Base-by-base conservation (phyloP, 129 eudicot species). In the Pulicaria dysenterica region DNA sequence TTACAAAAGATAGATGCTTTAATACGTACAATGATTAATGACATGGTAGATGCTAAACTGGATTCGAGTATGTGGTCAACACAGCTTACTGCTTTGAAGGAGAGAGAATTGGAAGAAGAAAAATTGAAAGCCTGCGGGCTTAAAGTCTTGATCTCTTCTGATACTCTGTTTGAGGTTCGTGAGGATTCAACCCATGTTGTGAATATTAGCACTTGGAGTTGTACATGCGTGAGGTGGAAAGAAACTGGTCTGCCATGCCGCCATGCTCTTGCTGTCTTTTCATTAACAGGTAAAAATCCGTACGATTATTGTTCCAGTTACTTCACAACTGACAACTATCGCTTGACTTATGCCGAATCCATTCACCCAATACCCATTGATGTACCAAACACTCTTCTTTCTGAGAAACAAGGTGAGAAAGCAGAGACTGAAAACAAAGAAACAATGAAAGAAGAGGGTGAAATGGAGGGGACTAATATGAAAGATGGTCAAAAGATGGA, bases 251-350 rank as follows among this genome's bases (percentile, higher is more conserved):
- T 87, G 9, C 97, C 97, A 13, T 91, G 97, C 62, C 76, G 87
- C 53, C 97, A 91, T 67, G 97, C 97, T 6, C 57, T 85, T 67
- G 96, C 96, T 5, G 92, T 88, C 17, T 78, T 89, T 59, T 80
- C 41, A 38, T 74, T 69, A 19, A 80, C 79, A 4, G 84, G 87
- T 55, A 91, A 73, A 79, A 76, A 60, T 40, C 58, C 68, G 13
- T 91, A 87, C 43, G 86, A 85, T 70, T 91, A 79, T 77, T 91
- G 91, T 66, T 82, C 97, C 2, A 66, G 59, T 64, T 71, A 75
- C 55, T 86, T 82, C 80, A 84, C 90, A 1, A 85, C 74, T 45
- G 90, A 86, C 62, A 80, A 75, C 49, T 89, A 69, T 64, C 86
- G 83, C 3, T 63, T 50, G 43, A 86, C 89, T 13, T 89, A 89